phyloP scores from a whole-genome alignment of 2,329 filamentous ascomycete species.

The Clonostachys rosea region DNA sequence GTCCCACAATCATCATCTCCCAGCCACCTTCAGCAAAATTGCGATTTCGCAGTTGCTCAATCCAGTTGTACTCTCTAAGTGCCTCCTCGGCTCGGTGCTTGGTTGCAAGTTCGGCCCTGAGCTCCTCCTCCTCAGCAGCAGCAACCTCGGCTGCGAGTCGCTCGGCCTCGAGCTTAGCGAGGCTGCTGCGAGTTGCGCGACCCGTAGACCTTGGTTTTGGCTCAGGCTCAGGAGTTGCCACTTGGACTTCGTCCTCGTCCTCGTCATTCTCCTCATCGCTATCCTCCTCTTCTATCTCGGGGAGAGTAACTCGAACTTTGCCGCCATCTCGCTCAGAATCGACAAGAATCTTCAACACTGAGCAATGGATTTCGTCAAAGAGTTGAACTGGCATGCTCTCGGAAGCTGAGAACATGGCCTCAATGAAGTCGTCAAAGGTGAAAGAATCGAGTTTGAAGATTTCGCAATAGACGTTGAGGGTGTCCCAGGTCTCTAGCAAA shows the following conservation, averaged over 20 bases:
- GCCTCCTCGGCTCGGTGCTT: constrained; percentile 73
- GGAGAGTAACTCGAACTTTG: constrained; percentile 73
- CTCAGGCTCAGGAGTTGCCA: constrained; percentile 56
- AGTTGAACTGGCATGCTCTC: constrained; percentile 75
- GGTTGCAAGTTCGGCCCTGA: constrained; percentile 40
- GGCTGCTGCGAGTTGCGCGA: constrained; percentile 78
- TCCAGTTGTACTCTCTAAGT: constrained; percentile 73
- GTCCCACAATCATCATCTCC: constrained; percentile 83
- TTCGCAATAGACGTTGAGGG: constrained; percentile 95
- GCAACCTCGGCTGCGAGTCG: constrained; percentile 57
- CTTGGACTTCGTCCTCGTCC: constrained; percentile 54
- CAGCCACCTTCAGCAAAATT: constrained; percentile 87
- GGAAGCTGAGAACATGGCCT: constrained; percentile 76
- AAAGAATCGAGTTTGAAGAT: constrained; percentile 94
- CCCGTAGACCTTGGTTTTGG: constrained; percentile 62
- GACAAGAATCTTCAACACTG: constrained; percentile 82
- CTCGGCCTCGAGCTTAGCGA: constrained; percentile 76
- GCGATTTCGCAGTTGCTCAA: constrained; percentile 75
- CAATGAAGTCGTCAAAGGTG: constrained; percentile 92
- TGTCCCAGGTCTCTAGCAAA: constrained; percentile 91
- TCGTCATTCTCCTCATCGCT: constrained; percentile 61
- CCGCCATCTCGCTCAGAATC: constrained; percentile 71
- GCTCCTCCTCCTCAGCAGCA: constrained; percentile 44
- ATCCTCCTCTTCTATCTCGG: constrained; percentile 68
- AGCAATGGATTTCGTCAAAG: constrained; percentile 86